Evolutionary conservation across 176 grass and related monocot genomes (phyloP).

Genomic region (sorghum (Sorghum bicolor)): DNA sequence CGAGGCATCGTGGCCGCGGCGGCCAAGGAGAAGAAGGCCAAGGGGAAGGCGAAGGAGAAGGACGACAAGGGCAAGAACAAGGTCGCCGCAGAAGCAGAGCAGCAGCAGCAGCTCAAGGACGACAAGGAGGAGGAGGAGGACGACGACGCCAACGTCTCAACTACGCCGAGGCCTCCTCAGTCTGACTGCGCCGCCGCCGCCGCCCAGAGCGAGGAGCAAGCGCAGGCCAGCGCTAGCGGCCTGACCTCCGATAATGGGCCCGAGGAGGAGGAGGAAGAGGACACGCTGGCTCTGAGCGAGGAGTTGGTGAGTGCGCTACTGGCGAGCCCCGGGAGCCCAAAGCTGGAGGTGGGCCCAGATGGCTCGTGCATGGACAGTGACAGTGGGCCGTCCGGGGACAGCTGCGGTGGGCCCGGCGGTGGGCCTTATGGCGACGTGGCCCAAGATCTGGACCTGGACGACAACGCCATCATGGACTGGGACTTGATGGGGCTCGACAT

Average conservation of each 20-base stretch:
- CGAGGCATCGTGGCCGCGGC: background rate
- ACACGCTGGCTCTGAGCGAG: background rate
- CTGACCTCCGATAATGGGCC: slow-evolving; percentile 32
- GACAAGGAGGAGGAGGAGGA: background rate
- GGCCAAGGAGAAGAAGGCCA: background rate
- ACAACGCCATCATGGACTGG: slow-evolving; percentile 39
- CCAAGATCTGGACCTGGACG: background rate
- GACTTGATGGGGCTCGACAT: slow-evolving; percentile 39
- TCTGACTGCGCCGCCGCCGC: background rate
- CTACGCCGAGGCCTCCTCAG: background rate
- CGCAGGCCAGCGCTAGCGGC: slow-evolving; percentile 38
- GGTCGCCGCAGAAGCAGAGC: background rate
- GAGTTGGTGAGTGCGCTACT: slow-evolving; percentile 32
- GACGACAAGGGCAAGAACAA: background rate
- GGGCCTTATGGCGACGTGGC: background rate
- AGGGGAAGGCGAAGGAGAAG: background rate
- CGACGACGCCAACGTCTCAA: background rate
- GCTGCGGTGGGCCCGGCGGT: background rate
- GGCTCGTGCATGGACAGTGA: background rate
- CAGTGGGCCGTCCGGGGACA: background rate
- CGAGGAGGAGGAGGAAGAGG: slow-evolving; percentile 14
- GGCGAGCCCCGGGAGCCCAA: background rate
- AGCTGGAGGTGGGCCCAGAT: background rate
- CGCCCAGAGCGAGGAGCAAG: slow-evolving; percentile 30
- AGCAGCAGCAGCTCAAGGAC: background rate